phyloP scores from a whole-genome alignment of 176 grass and related monocot genomes.

The Rhipidocladum racemiflorum region DNA sequence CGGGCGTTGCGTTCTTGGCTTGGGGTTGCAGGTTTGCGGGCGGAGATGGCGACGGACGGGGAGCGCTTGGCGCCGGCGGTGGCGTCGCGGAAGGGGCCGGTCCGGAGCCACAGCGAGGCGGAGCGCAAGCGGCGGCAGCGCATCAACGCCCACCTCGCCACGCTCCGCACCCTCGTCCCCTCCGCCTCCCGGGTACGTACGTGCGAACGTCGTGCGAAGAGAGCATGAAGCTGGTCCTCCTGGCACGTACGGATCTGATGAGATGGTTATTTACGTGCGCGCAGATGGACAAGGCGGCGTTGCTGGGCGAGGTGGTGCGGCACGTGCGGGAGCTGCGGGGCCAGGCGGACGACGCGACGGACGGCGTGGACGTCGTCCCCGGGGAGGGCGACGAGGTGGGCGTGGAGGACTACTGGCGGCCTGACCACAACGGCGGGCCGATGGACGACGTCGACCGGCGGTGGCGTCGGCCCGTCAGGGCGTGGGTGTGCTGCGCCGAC shows the following conservation, averaged over 20 bases:
- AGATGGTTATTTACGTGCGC: not conserved
- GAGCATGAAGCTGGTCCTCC: not conserved
- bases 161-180: conserved; percentile 83
- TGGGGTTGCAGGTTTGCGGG: not conserved
- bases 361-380: conserved; percentile 51
- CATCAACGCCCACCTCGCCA: conserved; percentile 93
- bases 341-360: conserved; percentile 49
- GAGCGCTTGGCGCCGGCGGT: conserved; percentile 20
- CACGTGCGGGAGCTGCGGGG: conserved; percentile 73
- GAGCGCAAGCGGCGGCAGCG: conserved; percentile 83
- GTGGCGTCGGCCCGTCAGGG: conserved; percentile 36
- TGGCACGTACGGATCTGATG: not conserved
- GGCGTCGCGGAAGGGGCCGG: conserved; percentile 27
- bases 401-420: conserved; percentile 26
- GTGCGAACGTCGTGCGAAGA: not conserved
- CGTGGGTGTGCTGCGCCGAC: conserved; percentile 91
- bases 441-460: not conserved
- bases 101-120: conserved; percentile 79
- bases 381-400: conserved; percentile 73
- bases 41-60: conserved; percentile 35
- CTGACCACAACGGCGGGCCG: not conserved
- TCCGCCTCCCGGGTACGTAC: conserved; percentile 73
- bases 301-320: conserved; percentile 94
- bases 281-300: conserved; percentile 96
- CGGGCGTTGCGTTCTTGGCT: not conserved